Percentiles rank a stretch among this genome's conserved stretches.
Evolutionary conservation across 805 yeast genomes (phyloP).

Genomic region (Schwanniomyces polymorphus): DNA sequence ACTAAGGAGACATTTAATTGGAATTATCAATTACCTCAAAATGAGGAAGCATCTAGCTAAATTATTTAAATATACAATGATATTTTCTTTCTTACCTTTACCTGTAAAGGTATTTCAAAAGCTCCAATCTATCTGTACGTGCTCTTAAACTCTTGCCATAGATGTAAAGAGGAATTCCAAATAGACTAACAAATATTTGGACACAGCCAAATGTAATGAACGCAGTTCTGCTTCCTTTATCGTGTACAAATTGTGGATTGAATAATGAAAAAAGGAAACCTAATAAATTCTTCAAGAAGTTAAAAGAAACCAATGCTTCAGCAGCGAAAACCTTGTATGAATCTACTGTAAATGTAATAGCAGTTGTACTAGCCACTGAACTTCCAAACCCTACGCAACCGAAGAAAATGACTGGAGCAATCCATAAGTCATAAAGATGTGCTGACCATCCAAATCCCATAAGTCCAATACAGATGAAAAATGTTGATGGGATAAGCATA

Average conservation of each 20-base stretch:
- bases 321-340: slow-evolving; percentile 57
- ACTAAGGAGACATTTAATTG: slow-evolving; percentile 4
- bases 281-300: slow-evolving; percentile 51
- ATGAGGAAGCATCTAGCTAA: neutral
- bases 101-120: slow-evolving; percentile 37
- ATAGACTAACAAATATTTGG: slow-evolving; percentile 47
- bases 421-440: slow-evolving; percentile 47
- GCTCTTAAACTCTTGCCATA: slow-evolving; percentile 52
- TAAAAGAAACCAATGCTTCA: slow-evolving; percentile 57
- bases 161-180: slow-evolving; percentile 52
- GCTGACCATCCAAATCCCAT: slow-evolving; percentile 69
- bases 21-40: slow-evolving; percentile 1
- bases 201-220: slow-evolving; percentile 54
- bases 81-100: slow-evolving; percentile 6
- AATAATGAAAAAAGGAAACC: slow-evolving; percentile 60
- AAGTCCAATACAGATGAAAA: slow-evolving; percentile 49
- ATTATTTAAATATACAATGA: neutral
- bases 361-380: slow-evolving; percentile 59
- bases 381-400: slow-evolving; percentile 61
- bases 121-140: slow-evolving; percentile 51
- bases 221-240: slow-evolving; percentile 44
- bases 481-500: slow-evolving; percentile 50
- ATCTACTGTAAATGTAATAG: slow-evolving; percentile 60
- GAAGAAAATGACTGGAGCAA: slow-evolving; percentile 57
- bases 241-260: slow-evolving; percentile 45